Conservation (phyloP, 345 rosid genomes). For the Rhodamnia rubescens region DNA sequence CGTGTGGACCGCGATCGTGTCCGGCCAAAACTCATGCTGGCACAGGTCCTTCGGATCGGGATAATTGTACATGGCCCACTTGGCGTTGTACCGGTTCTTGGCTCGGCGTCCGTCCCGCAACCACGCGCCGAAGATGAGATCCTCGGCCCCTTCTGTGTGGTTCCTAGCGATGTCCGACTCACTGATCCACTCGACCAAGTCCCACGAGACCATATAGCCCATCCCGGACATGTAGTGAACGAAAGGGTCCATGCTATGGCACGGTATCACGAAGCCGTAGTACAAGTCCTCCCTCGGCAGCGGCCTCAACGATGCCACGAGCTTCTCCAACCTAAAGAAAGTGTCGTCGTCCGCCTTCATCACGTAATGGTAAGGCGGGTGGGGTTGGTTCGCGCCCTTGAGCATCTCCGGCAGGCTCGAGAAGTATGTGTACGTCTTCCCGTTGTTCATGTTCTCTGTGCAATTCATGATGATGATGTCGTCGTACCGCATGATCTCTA, state of each 20-base stretch:
- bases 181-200: slow-evolving; percentile 72
- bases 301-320: slow-evolving; percentile 51
- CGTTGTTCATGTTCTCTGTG: slow-evolving; percentile 78
- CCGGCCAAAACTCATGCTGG: slow-evolving; percentile 75
- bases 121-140: slow-evolving; percentile 67
- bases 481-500: slow-evolving; percentile 79
- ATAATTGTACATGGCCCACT: slow-evolving; percentile 82
- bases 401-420: slow-evolving; percentile 62
- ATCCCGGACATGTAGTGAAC: slow-evolving; percentile 86
- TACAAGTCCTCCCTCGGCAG: slow-evolving; percentile 71
- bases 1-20: slow-evolving; percentile 63
- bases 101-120: slow-evolving; percentile 51
- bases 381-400: slow-evolving; percentile 15
- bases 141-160: slow-evolving; percentile 72
- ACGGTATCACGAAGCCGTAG: slow-evolving; percentile 79
- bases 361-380: slow-evolving; percentile 80
- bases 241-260: slow-evolving; percentile 82
- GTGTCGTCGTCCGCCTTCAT: slow-evolving; percentile 81
- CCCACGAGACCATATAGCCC: slow-evolving; percentile 89
- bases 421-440: slow-evolving; percentile 76
- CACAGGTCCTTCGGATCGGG: slow-evolving; percentile 53
- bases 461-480: slow-evolving; percentile 74
- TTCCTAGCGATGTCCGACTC: slow-evolving; percentile 58
- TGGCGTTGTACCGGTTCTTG: slow-evolving; percentile 57
- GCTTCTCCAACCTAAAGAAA: slow-evolving; percentile 38